Evolutionary conservation across 495 filamentous ascomycete species (phyloP).

Genomic region (Xylaria venustula): DNA sequence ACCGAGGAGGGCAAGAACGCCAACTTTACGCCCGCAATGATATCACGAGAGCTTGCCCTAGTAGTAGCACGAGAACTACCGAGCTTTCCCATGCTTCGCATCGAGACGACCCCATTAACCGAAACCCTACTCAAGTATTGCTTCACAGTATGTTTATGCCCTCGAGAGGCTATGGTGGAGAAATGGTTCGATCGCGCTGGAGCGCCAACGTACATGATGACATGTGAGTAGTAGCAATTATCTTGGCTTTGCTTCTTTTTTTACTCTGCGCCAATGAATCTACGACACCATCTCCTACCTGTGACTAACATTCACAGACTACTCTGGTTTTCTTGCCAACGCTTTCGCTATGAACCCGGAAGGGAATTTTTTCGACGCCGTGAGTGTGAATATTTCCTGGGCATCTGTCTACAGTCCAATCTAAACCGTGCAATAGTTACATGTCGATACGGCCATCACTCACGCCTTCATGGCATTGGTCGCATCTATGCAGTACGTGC

Average conservation of each 20-base stretch:
- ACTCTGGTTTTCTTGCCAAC: slow-evolving; percentile 31
- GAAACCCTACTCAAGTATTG: slow-evolving; percentile 31
- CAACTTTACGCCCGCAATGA: slow-evolving; percentile 15
- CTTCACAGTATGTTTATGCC: slow-evolving; percentile 31
- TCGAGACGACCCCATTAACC: slow-evolving; percentile 30
- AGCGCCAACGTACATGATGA: slow-evolving; percentile 30
- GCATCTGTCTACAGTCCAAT: neutral
- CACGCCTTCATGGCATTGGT: slow-evolving; percentile 34
- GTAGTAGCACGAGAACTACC: slow-evolving; percentile 28
- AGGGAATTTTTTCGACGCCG: slow-evolving; percentile 29
- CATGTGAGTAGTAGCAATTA: slow-evolving; percentile 16
- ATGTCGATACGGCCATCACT: slow-evolving; percentile 29
- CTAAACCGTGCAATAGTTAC: slow-evolving; percentile 19
- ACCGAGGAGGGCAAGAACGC: neutral
- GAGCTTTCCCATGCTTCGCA: slow-evolving; percentile 28
- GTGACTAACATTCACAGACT: slow-evolving; percentile 22
- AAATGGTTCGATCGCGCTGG: slow-evolving; percentile 29
- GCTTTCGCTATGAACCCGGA: slow-evolving; percentile 35
- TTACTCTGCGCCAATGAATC: neutral
- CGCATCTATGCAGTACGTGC: slow-evolving; percentile 27
- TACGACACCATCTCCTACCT: neutral
- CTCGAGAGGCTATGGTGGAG: slow-evolving; percentile 25
- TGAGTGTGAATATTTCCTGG: slow-evolving; percentile 1
- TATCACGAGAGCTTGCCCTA: slow-evolving; percentile 26
- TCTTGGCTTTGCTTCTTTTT: neutral